Percentiles rank a stretch among this genome's conserved stretches.
Evolutionary conservation across 306 rosid species (phyloP).

Genomic region (Inga laurina): DNA sequence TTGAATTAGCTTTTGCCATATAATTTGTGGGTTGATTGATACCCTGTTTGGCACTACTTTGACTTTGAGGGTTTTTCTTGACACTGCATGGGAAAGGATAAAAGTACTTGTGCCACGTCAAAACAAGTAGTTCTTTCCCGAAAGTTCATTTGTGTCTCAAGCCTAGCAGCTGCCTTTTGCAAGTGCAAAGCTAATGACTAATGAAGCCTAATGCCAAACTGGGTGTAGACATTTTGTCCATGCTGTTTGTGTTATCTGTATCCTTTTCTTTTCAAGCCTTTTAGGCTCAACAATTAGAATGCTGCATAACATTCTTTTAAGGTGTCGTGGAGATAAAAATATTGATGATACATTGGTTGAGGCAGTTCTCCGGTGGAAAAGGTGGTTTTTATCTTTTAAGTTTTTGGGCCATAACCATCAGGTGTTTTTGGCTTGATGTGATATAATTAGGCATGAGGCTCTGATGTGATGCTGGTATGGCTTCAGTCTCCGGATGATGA

Average conservation of each 20-base stretch:
- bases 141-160: neutral
- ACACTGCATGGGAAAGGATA: neutral
- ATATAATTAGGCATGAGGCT: slow-evolving; percentile 50
- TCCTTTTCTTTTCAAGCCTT: slow-evolving; percentile 45
- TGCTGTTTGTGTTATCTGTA: neutral
- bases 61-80: neutral
- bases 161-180: neutral
- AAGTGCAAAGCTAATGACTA: neutral
- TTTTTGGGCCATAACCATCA: slow-evolving; percentile 55
- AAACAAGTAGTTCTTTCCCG: neutral
- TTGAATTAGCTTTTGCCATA: neutral
- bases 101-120: neutral
- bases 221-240: neutral
- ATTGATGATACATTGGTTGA: slow-evolving; percentile 57
- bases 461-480: slow-evolving; percentile 45
- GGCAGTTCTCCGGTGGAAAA: slow-evolving; percentile 64
- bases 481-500: slow-evolving; percentile 31
- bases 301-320: slow-evolving; percentile 45
- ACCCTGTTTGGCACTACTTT: neutral
- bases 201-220: slow-evolving; percentile 3
- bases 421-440: slow-evolving; percentile 53
- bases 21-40: neutral
- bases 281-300: slow-evolving; percentile 51
- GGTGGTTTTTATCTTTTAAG: slow-evolving; percentile 49
- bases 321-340: slow-evolving; percentile 43